A percentile compares a stretch with the other conserved stretches of the same genome.
Evolutionary conservation across 2,329 filamentous ascomycete species (phyloP).

Genomic region (Colletotrichum sp.): DNA sequence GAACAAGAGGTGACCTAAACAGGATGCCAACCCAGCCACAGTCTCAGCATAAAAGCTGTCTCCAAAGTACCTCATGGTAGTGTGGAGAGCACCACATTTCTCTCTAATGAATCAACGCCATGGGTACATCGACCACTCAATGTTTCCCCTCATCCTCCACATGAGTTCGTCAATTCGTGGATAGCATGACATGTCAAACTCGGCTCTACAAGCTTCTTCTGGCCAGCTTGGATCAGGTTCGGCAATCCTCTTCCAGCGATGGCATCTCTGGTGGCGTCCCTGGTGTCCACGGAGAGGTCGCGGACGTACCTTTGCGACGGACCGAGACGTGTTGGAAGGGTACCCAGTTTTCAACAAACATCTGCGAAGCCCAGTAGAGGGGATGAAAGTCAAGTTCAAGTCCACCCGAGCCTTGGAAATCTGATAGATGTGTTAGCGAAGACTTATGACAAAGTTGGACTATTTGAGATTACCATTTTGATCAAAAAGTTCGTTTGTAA

Average conservation of each 20-base stretch:
- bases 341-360: slow-evolving; percentile 48
- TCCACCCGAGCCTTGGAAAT: neutral
- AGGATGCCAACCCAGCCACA: neutral
- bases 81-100: neutral
- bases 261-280: neutral
- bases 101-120: neutral
- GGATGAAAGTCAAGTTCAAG: neutral
- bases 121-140: neutral
- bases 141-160: neutral
- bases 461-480: neutral
- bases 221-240: neutral
- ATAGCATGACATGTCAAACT: neutral
- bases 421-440: neutral
- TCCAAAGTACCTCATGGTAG: neutral
- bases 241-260: neutral
- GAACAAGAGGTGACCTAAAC: neutral
- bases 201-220: neutral
- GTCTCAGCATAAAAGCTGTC: neutral
- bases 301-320: neutral
- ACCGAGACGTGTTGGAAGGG: neutral
- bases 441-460: neutral
- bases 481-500: neutral
- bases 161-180: neutral
- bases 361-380: slow-evolving; percentile 49
- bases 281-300: neutral